Evolutionary conservation across 1,284 basidiomycete genomes (phyloP), one percentile per base, ranked within the genome.

Genomic region (Stygiomarasmius scandens): DNA sequence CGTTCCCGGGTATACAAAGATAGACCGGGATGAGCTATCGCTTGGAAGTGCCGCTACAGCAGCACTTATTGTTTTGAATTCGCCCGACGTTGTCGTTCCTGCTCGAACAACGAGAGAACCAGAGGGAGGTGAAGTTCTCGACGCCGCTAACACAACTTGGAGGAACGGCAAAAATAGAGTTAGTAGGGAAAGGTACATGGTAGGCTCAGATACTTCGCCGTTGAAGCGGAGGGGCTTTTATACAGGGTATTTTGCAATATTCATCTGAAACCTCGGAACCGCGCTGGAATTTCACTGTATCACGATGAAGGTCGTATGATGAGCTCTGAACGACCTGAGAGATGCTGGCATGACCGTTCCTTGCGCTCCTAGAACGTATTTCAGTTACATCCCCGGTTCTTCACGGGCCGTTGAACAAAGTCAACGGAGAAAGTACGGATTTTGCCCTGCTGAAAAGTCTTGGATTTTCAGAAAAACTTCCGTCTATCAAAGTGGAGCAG

Each of bases 1-100:
- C 2, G 77, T 83, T 6, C 82, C 82, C 12, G 82, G 75, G 61
- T 74, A 83, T 36, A 85, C 77, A 71, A 84, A 85, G 58, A 84
- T 81, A 5, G 74, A 70, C 55, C 73, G 68, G 2, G 71, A 65
- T 29, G 75, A 74, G 52, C 66, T 71, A 63, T 80, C 80, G 55
- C 77, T 71, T 2, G 78, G 78, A 11, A 83, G 67, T 10, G 80
- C 69, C 43, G 69, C 68, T 11, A 82, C 67, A 1, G 80, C 81
- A 6, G 74, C 71, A 5, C 69, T 62, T 20, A 82, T 63, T 8
- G 75, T 77, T 9, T 66, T 64, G 61, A 72, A 83, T 63, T 81
- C 79, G n/a, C 77, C 76, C 11, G 75, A 61, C 2, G 69, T 71
- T 1, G 74, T 74, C 2, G 76, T 77, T 29, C 72, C 73, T 29